Percentiles rank a stretch among this genome's conserved stretches.
Evolutionary conservation across 139 green algal species (phyloP).

Genomic region (Chlamydomonas sphaeroides): DNA sequence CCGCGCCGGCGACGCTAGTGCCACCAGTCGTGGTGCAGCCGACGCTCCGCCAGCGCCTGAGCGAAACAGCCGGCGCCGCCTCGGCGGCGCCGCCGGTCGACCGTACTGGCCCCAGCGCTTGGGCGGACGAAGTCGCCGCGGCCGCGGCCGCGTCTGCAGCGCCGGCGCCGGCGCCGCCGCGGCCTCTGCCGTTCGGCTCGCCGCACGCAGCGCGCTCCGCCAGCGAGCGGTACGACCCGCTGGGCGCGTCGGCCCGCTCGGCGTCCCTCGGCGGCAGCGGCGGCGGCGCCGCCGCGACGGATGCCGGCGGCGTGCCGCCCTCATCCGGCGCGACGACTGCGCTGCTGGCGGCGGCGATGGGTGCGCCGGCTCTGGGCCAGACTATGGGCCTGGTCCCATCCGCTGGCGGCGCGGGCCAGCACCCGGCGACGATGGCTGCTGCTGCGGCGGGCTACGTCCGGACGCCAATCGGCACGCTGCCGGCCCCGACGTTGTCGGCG

Average conservation of each 20-base stretch:
- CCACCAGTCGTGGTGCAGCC: background rate
- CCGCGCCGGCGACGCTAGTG: background rate
- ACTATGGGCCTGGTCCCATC: no score
- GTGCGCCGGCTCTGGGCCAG: background rate
- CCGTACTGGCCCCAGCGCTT: no score
- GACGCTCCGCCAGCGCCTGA: no score
- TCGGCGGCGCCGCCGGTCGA: no score
- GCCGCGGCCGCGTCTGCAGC: no score
- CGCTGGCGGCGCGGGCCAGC: background rate
- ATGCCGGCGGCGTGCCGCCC: background rate
- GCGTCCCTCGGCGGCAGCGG: background rate
- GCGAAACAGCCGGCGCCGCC: no score
- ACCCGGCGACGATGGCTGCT: background rate
- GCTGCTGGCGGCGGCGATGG: conserved; percentile 26
- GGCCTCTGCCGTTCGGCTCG: background rate
- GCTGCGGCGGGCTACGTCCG: background rate
- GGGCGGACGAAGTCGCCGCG: no score
- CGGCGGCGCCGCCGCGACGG: background rate
- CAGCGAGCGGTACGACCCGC: conserved; percentile 9
- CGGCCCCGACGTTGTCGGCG: background rate
- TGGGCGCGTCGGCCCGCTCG: background rate
- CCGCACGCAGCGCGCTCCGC: background rate
- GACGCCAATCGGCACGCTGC: no score
- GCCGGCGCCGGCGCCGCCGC: no score
- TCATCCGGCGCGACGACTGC: background rate